Evolutionary conservation across 2,329 filamentous ascomycete species (phyloP).

Genomic region (Thelonectria blattea): DNA sequence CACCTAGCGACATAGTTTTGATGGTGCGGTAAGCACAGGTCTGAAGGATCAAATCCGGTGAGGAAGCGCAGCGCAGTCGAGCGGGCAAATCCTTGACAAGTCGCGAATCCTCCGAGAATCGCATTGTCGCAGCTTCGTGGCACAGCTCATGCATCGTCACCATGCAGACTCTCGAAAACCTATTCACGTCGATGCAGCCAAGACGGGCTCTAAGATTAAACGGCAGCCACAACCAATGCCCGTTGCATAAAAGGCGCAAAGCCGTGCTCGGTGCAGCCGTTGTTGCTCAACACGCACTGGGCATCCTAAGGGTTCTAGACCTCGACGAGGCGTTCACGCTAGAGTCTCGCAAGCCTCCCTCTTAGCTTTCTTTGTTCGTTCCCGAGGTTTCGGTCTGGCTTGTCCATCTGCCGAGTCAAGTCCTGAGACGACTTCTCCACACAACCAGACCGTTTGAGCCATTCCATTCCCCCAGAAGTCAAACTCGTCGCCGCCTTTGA

Average conservation of each 20-base stretch:
- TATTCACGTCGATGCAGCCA: not conserved
- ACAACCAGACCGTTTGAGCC: not conserved
- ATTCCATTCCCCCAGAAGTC: slow-evolving; percentile 9
- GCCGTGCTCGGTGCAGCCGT: too few relatives aligned
- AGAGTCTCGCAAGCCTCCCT: not conserved
- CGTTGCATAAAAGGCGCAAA: not conserved
- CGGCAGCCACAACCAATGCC: too few relatives aligned
- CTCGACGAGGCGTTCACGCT: not conserved
- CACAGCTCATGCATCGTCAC: too few relatives aligned
- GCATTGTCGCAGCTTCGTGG: too few relatives aligned
- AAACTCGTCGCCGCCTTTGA: not conserved
- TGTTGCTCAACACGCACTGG: too few relatives aligned
- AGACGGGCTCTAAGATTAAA: not conserved
- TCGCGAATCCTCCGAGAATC: too few relatives aligned
- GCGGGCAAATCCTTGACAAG: too few relatives aligned
- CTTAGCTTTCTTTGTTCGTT: not conserved
- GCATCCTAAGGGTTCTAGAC: too few relatives aligned
- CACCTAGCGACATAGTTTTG: too few relatives aligned
- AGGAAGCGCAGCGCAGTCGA: too few relatives aligned
- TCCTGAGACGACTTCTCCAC: slow-evolving; percentile 4
- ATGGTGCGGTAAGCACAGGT: not conserved
- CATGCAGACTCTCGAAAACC: too few relatives aligned
- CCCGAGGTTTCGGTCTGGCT: not conserved
- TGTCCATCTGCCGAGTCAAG: slow-evolving; percentile 1
- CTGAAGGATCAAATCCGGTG: too few relatives aligned